phyloP scores from a whole-genome alignment of 2,329 filamentous ascomycete genomes.

The Dothideomycetes sp. region DNA sequence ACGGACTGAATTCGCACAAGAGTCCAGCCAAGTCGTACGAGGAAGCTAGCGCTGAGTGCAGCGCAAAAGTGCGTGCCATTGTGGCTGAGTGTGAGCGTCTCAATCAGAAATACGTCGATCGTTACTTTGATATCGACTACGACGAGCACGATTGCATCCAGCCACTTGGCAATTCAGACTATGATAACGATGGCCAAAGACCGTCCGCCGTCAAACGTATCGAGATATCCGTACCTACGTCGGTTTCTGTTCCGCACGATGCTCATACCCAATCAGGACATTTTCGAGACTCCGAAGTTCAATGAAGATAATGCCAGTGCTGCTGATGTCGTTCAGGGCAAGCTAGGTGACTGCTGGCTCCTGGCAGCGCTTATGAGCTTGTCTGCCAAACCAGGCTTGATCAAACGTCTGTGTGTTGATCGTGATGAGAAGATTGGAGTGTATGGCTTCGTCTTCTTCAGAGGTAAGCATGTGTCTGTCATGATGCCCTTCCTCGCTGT shows the following conservation, averaged over 20 bases:
- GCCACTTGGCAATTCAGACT: neutral
- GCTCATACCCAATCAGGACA: conserved; percentile 42
- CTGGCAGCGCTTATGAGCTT: conserved; percentile 71
- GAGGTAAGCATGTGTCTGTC: conserved; percentile 34
- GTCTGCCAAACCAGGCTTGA: conserved; percentile 59
- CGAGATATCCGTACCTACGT: conserved; percentile 27
- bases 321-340: conserved; percentile 68
- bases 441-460: conserved; percentile 76
- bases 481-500: too few species aligned
- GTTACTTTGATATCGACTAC: conserved; percentile 73
- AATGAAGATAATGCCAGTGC: conserved; percentile 63
- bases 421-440: conserved; percentile 64
- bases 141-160: conserved; percentile 1
- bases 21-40: conserved; percentile 46
- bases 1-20: conserved; percentile 2
- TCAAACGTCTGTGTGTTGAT: conserved; percentile 63
- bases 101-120: conserved; percentile 78
- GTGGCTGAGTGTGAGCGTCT: conserved; percentile 56
- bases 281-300: conserved; percentile 39
- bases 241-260: conserved; percentile 44
- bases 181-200: conserved; percentile 20
- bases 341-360: conserved; percentile 76
- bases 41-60: conserved; percentile 57
- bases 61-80: conserved; percentile 47
- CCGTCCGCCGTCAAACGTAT: conserved; percentile 70